Percentiles rank a stretch among this genome's conserved stretches.
Conservation (phyloP, 1,284 basidiomycete genomes). For the Cutaneotrichosporon cyanovorans region DNA sequence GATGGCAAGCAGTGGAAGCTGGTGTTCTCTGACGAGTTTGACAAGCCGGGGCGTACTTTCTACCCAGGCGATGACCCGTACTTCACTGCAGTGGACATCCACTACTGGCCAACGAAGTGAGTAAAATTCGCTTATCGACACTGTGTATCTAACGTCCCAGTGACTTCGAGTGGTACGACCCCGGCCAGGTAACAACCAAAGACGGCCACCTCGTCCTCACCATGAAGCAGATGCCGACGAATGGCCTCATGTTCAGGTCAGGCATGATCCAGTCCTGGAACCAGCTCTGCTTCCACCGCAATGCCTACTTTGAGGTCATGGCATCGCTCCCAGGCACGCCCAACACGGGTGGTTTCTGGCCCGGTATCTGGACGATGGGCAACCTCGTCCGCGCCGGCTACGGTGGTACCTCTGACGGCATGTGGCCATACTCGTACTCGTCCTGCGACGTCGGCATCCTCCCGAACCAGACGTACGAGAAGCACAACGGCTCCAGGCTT, state of each 20-base stretch:
- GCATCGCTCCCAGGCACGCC: constrained; percentile 37
- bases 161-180: constrained; percentile 56
- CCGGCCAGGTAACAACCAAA: constrained; percentile 67
- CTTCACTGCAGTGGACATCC: constrained; percentile 48
- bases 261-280: constrained; percentile 53
- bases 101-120: constrained; percentile 51
- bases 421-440: constrained; percentile 52
- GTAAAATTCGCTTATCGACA: constrained; percentile 1
- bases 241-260: constrained; percentile 65
- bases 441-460: constrained; percentile 36
- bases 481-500: constrained; percentile 28
- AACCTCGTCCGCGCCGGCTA: constrained; percentile 48
- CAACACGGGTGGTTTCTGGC: constrained; percentile 49
- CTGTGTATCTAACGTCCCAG: constrained; percentile 8
- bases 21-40: constrained; percentile 83
- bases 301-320: constrained; percentile 40
- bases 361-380: constrained; percentile 49
- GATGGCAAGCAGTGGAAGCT: constrained; percentile 62
- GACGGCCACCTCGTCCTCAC: constrained; percentile 78
- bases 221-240: constrained; percentile 57
- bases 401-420: constrained; percentile 66
- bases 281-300: constrained; percentile 45
- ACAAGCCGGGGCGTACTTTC: constrained; percentile 54
- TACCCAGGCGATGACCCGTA: constrained; percentile 50
- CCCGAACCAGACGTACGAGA: constrained; percentile 35